Conservation (phyloP, 371 early-diverging fungal genomes). For the Syncephalis plumigaleata region DNA sequence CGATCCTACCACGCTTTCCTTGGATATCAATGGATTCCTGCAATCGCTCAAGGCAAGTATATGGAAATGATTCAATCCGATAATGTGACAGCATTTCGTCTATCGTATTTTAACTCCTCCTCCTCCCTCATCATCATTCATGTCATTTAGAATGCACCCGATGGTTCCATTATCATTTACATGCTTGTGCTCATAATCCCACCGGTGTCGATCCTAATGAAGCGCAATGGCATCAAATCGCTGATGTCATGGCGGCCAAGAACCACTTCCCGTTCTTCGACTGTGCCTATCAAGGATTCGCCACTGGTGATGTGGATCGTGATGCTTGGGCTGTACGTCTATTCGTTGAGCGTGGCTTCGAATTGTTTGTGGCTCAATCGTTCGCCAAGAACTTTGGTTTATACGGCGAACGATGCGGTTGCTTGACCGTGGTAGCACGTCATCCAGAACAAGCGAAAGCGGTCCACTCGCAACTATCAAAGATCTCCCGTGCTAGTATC, state of each 20-base stretch:
- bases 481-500: conserved; percentile 62
- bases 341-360: conserved; percentile 81
- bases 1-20: conserved; percentile 51
- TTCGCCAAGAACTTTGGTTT: conserved; percentile 96
- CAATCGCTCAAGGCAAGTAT: conserved; percentile 23
- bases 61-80: background rate
- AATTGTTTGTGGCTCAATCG: conserved; percentile 75
- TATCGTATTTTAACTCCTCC: no score
- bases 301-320: conserved; percentile 74
- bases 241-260: conserved; percentile 51
- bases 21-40: conserved; percentile 65
- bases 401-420: conserved; percentile 85
- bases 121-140: no score
- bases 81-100: background rate
- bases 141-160: conserved; percentile 34
- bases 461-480: conserved; percentile 70
- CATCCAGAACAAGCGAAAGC: conserved; percentile 22
- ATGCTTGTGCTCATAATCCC: conserved; percentile 94
- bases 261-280: conserved; percentile 88
- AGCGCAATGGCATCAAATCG: conserved; percentile 84
- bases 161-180: conserved; percentile 60
- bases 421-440: conserved; percentile 54
- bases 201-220: conserved; percentile 89
- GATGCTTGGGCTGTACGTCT: conserved; percentile 86
- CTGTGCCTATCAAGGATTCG: conserved; percentile 96